Evolutionary conservation across 345 rosid species (phyloP).

Genomic region (Sisymbrium altissimum): DNA sequence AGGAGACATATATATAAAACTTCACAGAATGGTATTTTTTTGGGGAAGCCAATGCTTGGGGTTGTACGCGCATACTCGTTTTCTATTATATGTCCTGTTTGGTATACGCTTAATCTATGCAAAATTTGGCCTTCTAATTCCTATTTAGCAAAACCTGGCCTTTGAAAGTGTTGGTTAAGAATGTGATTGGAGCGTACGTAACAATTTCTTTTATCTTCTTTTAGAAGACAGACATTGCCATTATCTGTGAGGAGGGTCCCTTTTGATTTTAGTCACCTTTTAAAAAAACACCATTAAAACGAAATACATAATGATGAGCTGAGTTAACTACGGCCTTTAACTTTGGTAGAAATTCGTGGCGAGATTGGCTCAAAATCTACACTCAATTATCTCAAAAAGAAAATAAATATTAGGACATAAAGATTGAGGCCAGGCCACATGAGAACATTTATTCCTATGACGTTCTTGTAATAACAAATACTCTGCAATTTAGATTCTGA

Average conservation of each 20-base stretch:
- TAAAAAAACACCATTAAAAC: not conserved
- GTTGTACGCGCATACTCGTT: too few species aligned
- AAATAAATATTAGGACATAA: too few species aligned
- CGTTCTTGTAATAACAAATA: too few species aligned
- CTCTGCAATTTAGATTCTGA: too few species aligned
- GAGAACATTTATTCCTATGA: not conserved
- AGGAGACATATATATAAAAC: not conserved
- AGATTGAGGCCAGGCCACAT: too few species aligned
- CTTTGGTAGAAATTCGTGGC: slow-evolving; percentile 30
- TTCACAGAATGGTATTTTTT: slow-evolving; percentile 7
- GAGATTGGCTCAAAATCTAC: slow-evolving; percentile 30
- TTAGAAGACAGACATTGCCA: not conserved
- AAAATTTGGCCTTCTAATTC: not conserved
- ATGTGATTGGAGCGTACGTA: slow-evolving; percentile 15
- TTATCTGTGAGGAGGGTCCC: slow-evolving; percentile 13
- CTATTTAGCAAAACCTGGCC: not conserved
- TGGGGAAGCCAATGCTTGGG: too few species aligned
- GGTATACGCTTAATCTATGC: not conserved
- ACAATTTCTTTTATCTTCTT: slow-evolving; percentile 16
- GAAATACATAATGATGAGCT: slow-evolving; percentile 11
- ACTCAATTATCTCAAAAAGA: not conserved
- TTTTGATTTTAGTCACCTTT: slow-evolving; percentile 17
- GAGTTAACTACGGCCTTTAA: not conserved
- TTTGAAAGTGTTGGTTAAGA: not conserved
- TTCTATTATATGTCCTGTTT: not conserved